A percentile compares a stretch with the other conserved stretches of the same genome.
These are phyloP conservation scores for Ogataea dorogensis DNA, from an alignment of 805 yeast genomes.

Conservation along the genomic window DNA sequence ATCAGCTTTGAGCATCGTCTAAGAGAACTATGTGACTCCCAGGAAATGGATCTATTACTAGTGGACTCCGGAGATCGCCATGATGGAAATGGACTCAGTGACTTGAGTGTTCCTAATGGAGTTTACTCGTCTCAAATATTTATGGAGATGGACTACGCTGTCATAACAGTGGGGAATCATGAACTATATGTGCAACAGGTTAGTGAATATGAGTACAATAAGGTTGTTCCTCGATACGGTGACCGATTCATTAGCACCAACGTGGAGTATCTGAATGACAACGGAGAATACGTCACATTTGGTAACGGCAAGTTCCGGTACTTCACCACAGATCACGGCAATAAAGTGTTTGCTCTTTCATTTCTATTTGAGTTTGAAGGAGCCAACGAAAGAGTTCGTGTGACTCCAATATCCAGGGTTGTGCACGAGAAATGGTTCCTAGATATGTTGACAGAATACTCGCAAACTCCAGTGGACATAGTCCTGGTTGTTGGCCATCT, in stretches of 20 bases:
- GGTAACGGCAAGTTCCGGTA: constrained; percentile 64
- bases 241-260: constrained; percentile 70
- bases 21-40: constrained; percentile 27
- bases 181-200: constrained; percentile 73
- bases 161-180: constrained; percentile 87
- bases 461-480: constrained; percentile 51
- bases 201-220: constrained; percentile 62
- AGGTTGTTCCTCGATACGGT: constrained; percentile 55
- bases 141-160: constrained; percentile 64
- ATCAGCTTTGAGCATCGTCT: constrained; percentile 62
- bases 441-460: constrained; percentile 35
- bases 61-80: constrained; percentile 92
- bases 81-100: constrained; percentile 91
- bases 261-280: constrained; percentile 53
- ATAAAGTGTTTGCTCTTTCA: constrained; percentile 65
- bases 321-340: constrained; percentile 58
- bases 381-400: constrained; percentile 58
- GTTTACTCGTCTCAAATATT: constrained; percentile 59
- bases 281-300: constrained; percentile 54
- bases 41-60: constrained; percentile 62
- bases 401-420: constrained; percentile 57
- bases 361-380: constrained; percentile 75
- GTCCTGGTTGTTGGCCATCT: constrained; percentile 76
- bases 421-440: constrained; percentile 65
- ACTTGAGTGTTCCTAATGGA: constrained; percentile 76